Evolutionary conservation across 2,329 filamentous ascomycete species (phyloP).

Genomic region (Cercospora zeina): DNA sequence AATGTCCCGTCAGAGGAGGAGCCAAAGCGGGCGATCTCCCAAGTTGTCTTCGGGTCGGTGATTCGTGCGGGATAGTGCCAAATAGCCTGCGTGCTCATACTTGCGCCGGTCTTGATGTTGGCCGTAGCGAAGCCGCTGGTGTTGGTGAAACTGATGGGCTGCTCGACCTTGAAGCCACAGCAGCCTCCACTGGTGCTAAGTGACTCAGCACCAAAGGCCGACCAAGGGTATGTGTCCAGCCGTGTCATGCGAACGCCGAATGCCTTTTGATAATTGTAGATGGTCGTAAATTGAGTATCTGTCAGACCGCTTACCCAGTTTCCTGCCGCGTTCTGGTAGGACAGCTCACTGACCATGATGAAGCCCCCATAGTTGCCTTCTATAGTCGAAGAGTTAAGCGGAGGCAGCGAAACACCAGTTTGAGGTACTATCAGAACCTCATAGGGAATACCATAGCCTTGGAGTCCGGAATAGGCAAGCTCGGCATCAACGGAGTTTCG

Average conservation of each 20-base stretch:
- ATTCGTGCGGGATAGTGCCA: constrained; percentile 18
- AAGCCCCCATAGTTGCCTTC: constrained; percentile 19
- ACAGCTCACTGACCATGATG: constrained; percentile 18
- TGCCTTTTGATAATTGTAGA: constrained; percentile 18
- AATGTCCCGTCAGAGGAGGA: background rate
- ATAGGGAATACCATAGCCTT: constrained; percentile 19
- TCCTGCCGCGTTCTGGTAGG: constrained; percentile 15
- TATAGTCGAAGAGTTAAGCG: constrained; percentile 10
- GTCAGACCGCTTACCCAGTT: constrained; percentile 12
- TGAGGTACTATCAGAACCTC: constrained; percentile 14
- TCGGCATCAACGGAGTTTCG: constrained; percentile 15
- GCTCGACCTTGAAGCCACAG: constrained; percentile 15
- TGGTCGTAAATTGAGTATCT: constrained; percentile 14
- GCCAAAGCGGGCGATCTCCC: constrained; percentile 16
- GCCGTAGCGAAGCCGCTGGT: constrained; percentile 11
- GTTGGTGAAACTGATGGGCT: constrained; percentile 18
- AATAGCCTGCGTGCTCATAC: constrained; percentile 16
- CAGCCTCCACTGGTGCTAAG: constrained; percentile 15
- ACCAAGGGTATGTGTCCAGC: constrained; percentile 18
- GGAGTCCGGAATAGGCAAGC: constrained; percentile 9
- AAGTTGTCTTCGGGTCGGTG: constrained; percentile 13
- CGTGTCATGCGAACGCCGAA: constrained; percentile 20
- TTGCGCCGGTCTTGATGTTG: constrained; percentile 9
- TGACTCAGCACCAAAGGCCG: constrained; percentile 12
- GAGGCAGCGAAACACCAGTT: constrained; percentile 8